These are phyloP conservation scores for Alnus glutinosa DNA, from an alignment of 306 rosid species.

Conservation along the genomic window DNA sequence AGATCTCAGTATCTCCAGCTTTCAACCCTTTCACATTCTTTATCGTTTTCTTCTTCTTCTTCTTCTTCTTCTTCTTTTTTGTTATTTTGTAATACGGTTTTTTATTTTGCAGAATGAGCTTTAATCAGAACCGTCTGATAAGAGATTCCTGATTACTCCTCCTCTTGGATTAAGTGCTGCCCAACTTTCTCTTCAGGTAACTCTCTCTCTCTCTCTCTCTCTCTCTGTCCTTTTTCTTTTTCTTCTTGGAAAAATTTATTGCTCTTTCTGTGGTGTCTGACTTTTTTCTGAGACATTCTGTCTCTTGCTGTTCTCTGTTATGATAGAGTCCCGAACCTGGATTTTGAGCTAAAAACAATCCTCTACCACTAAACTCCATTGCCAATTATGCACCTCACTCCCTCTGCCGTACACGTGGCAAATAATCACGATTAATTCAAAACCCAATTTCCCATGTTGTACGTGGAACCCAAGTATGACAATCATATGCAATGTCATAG, in stretches of 20 bases:
- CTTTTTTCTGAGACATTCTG: constrained; percentile 42
- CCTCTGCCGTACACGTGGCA: constrained; percentile 31
- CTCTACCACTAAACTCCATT: not conserved
- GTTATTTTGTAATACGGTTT: not conserved
- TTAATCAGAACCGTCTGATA: constrained; percentile 27
- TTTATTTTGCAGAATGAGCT: constrained; percentile 5
- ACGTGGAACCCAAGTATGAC: not conserved
- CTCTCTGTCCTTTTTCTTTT: not conserved
- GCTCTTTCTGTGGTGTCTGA: constrained; percentile 38
- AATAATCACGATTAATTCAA: not conserved
- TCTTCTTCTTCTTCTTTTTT: not conserved
- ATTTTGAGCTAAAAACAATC: constrained; percentile 23
- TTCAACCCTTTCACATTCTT: not conserved
- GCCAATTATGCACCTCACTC: constrained; percentile 14
- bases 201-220: not conserved
- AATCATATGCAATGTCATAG: not conserved
- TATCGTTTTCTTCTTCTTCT: not conserved
- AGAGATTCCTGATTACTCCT: constrained; percentile 32
- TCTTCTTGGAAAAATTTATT: constrained; percentile 22
- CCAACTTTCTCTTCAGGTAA: constrained; percentile 42
- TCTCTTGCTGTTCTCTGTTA: constrained; percentile 44
- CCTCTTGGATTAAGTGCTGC: constrained; percentile 32
- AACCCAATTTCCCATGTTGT: not conserved
- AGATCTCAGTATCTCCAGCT: constrained; percentile 1
- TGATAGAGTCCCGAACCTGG: constrained; percentile 25